Evolutionary conservation across 176 grass and related monocot species (phyloP), one percentile per base, ranked within the genome.

Genomic region (Secale cereale): DNA sequence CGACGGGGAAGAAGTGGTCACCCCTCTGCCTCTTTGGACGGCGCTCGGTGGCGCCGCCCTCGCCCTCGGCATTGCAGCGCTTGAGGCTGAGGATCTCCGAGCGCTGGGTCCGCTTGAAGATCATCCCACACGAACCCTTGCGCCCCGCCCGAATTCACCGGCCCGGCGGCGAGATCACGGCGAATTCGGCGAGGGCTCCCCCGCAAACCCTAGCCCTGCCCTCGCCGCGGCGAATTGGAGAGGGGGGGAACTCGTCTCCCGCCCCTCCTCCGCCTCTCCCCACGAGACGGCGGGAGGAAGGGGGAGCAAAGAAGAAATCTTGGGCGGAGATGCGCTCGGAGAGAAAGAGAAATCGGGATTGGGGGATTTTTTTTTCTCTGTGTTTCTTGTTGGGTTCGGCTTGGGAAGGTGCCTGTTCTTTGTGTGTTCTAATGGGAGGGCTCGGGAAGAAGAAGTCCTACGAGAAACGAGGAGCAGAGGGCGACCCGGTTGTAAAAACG

Each of bases 41-140:
- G 16, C 64, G 74, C 23, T 61, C 81, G 41, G 61, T 78, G 65
- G 26, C 85, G 33, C 78, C 88, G 3, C 45, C 85, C 12, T 88
- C 86, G 27, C 81, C 80, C 14, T 77, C 93, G n/a, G 93, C 97
- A 98, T 98, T 98, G 81, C 84, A 88, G 67, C 97, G 88, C 91
- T 88, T 95, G 45, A 90, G 91, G 69, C 83, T 84, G 70, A 82
- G 90, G 88, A 98, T 86, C 79, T 88, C 83, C 56, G 66, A 85
- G 85, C 93, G 92, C 89, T 98, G 91, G 28, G 40, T 83, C 83
- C 96, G 87, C 96, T 95, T 93, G 81, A 95, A 95, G 86, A 98
- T 98, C 97, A 98, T 98, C 86, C 39, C 90, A 46, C 25, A 30
- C 80, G 35, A 95, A 90, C 82, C 36, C 88, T 65, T n/a, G 36